These are phyloP conservation scores for Trichosporon ovoides DNA, from an alignment of 1,284 basidiomycete genomes.

Conservation along the genomic window DNA sequence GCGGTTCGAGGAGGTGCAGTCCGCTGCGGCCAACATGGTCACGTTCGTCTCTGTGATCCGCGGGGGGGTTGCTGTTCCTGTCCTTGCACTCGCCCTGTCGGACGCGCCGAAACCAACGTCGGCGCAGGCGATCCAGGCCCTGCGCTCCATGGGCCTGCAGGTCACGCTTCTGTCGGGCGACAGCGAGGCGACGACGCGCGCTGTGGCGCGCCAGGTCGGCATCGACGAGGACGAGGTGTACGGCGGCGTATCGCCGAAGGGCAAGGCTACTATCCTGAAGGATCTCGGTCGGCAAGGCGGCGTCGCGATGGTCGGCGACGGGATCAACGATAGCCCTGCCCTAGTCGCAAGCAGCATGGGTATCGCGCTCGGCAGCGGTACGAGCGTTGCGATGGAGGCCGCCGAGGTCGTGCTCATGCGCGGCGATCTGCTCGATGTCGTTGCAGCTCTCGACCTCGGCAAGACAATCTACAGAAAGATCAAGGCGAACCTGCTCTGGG, in stretches of 20 bases:
- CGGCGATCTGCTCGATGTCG: conserved; percentile 90
- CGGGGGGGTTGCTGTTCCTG: conserved; percentile 50
- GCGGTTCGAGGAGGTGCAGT: conserved; percentile 64
- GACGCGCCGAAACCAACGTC: conserved; percentile 81
- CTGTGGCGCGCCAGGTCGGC: conserved; percentile 80
- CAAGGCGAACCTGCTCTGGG: conserved; percentile 77
- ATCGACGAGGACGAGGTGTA: conserved; percentile 74
- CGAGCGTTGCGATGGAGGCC: conserved; percentile 94
- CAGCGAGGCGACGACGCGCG: conserved; percentile 69
- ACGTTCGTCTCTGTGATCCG: conserved; percentile 67
- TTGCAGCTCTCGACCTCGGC: conserved; percentile 88
- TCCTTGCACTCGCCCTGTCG: conserved; percentile 70
- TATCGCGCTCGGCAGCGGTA: conserved; percentile 90
- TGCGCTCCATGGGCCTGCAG: conserved; percentile 79
- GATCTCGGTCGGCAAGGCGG: conserved; percentile 64
- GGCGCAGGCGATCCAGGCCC: conserved; percentile 67
- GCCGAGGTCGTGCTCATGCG: conserved; percentile 98
- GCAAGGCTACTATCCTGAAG: conserved; percentile 75
- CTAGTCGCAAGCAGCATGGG: conserved; percentile 92
- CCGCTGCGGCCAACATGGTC: conserved; percentile 68
- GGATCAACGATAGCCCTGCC: conserved; percentile 97
- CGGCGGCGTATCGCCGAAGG: conserved; percentile 85
- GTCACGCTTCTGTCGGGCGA: conserved; percentile 92
- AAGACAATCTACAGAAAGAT: conserved; percentile 86
- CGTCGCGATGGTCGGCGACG: conserved; percentile 96